Percentiles rank a stretch among this genome's conserved stretches.
Evolutionary conservation across 139 green algal species (phyloP).

Genomic region (Picochlorum sp.): DNA sequence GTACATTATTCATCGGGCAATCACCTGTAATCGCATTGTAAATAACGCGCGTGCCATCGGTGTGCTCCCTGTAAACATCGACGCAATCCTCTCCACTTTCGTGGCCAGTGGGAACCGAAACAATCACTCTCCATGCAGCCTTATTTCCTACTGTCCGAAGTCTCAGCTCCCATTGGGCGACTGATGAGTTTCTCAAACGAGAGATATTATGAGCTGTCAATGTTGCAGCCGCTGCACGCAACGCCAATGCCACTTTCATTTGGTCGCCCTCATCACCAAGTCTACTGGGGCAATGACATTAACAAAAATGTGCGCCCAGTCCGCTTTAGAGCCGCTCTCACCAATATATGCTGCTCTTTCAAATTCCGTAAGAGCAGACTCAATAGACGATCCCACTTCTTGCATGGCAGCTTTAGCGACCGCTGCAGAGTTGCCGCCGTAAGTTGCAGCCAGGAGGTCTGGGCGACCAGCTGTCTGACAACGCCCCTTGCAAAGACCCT

Average conservation of each 20-base stretch:
- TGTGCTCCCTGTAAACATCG: conserved; percentile 77
- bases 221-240: conserved; percentile 38
- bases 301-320: conserved; percentile 85
- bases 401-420: conserved; percentile 60
- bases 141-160: conserved; percentile 40
- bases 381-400: conserved; percentile 64
- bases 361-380: conserved; percentile 56
- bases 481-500: conserved; percentile 77
- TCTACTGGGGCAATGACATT: conserved; percentile 45
- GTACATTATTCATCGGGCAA: conserved; percentile 34
- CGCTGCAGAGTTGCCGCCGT: conserved; percentile 44
- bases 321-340: conserved; percentile 16
- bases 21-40: background rate
- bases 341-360: conserved; percentile 20
- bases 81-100: conserved; percentile 78
- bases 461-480: conserved; percentile 46
- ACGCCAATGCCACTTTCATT: conserved; percentile 42
- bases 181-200: conserved; percentile 43
- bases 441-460: conserved; percentile 58
- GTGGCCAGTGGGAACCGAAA: conserved; percentile 78
- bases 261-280: conserved; percentile 35
- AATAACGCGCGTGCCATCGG: background rate
- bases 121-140: conserved; percentile 74
- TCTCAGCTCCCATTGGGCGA: conserved; percentile 77
- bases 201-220: conserved; percentile 10